phyloP scores from a whole-genome alignment of 257 asterid species.

The Solanum corneliomulleri region DNA sequence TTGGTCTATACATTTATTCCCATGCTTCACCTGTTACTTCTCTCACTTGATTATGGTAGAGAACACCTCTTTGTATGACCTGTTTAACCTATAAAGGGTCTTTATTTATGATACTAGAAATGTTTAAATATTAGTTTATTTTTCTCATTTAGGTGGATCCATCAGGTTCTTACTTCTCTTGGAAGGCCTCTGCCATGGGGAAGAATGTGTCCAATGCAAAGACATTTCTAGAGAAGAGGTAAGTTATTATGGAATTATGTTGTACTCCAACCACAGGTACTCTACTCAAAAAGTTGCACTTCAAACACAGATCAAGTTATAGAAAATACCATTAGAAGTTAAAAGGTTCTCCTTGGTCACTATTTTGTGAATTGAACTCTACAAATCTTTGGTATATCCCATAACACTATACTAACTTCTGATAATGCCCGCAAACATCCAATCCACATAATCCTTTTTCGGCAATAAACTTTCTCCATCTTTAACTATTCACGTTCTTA shows the following conservation, averaged over 20 bases:
- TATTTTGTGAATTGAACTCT: background rate
- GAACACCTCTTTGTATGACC: background rate
- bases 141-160: conserved; percentile 68
- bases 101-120: background rate
- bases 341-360: background rate
- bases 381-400: background rate
- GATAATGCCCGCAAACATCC: background rate
- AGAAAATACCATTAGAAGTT: background rate
- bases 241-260: background rate
- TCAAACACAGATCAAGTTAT: background rate
- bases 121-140: background rate
- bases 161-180: conserved; percentile 94
- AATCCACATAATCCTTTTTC: background rate
- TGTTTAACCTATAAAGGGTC: background rate
- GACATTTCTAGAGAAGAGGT: conserved; percentile 97
- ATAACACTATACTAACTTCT: background rate
- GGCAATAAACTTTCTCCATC: background rate
- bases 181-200: conserved; percentile 99
- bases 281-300: background rate
- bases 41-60: background rate
- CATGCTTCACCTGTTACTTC: background rate
- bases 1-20: background rate
- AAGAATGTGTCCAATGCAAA: conserved; percentile 97
- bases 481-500: background rate
- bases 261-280: background rate